Conservation (phyloP, 495 filamentous ascomycete genomes). For the Chlorociboria aeruginascens region DNA sequence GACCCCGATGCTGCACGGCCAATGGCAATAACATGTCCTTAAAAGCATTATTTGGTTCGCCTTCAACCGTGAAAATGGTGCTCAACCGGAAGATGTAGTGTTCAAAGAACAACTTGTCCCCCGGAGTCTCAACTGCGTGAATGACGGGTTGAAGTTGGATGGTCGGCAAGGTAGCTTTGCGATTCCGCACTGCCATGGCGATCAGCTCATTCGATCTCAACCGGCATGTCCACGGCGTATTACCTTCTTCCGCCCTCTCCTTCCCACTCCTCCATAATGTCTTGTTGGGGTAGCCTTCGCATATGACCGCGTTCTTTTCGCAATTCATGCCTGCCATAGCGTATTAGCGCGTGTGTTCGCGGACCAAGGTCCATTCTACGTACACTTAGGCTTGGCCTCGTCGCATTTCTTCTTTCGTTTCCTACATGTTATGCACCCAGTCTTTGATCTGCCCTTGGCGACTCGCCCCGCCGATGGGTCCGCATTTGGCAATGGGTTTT, state of each 20-base stretch:
- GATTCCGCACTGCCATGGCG: slow-evolving; percentile 19
- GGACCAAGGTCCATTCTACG: slow-evolving; percentile 22
- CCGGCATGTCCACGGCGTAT: slow-evolving; percentile 11
- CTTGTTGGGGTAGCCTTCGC: slow-evolving; percentile 86
- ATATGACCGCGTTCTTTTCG: slow-evolving; percentile 86
- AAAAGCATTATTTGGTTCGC: slow-evolving; percentile 79
- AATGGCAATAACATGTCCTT: slow-evolving; percentile 80
- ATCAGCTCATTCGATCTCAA: slow-evolving; percentile 21
- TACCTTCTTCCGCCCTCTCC: slow-evolving; percentile 67
- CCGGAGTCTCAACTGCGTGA: slow-evolving; percentile 73
- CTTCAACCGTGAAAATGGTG: slow-evolving; percentile 70
- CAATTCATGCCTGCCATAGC: slow-evolving; percentile 58
- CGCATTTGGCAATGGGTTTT: slow-evolving; percentile 53
- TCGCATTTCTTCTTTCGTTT: slow-evolving; percentile 96
- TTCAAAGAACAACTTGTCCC: slow-evolving; percentile 74
- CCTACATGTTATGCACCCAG: slow-evolving; percentile 85
- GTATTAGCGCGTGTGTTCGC: not conserved
- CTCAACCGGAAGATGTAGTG: slow-evolving; percentile 78
- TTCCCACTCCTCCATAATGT: slow-evolving; percentile 77
- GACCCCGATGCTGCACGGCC: slow-evolving; percentile 67
- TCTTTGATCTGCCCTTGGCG: slow-evolving; percentile 85
- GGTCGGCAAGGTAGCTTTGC: slow-evolving; percentile 14
- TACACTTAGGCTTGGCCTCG: slow-evolving; percentile 80
- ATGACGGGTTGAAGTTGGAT: slow-evolving; percentile 68
- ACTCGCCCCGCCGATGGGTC: slow-evolving; percentile 45